These are phyloP conservation scores for Citrus mangshanensis DNA, from an alignment of 345 rosid genomes.

Conservation along the genomic window DNA sequence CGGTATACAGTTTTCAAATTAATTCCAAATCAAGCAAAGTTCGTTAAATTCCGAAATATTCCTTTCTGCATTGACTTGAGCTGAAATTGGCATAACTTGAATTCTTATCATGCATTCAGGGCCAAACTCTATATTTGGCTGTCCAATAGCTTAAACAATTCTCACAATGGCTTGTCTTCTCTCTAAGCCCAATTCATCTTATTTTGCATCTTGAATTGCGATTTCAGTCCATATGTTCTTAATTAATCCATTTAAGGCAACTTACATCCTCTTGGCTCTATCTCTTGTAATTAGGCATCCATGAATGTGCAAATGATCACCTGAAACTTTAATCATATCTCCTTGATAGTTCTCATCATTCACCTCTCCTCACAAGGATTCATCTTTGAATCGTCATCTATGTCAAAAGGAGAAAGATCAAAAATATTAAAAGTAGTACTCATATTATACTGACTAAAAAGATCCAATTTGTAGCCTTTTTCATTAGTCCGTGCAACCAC, in stretches of 20 bases:
- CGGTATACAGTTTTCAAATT: no score
- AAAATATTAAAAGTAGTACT: no score
- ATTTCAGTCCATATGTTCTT: background rate
- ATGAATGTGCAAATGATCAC: background rate
- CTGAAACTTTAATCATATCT: background rate
- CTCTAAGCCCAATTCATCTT: background rate
- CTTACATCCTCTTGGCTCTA: background rate
- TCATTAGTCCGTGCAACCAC: no score
- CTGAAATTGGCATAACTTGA: background rate
- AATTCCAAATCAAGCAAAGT: no score
- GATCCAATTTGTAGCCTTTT: no score
- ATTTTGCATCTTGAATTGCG: background rate
- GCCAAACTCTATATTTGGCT: background rate
- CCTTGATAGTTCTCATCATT: background rate
- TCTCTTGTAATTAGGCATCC: background rate
- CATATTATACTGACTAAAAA: no score
- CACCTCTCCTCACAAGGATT: no score
- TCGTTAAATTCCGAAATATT: fast-evolving
- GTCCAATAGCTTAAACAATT: background rate
- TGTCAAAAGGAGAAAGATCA: no score
- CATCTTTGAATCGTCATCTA: no score
- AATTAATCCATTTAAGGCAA: background rate
- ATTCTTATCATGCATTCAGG: background rate
- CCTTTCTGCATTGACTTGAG: background rate
- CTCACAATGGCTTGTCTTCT: background rate